Percentiles rank a stretch among this genome's conserved stretches.
Conservation (phyloP, 2,329 filamentous ascomycete species). For the Periconia digitata region DNA sequence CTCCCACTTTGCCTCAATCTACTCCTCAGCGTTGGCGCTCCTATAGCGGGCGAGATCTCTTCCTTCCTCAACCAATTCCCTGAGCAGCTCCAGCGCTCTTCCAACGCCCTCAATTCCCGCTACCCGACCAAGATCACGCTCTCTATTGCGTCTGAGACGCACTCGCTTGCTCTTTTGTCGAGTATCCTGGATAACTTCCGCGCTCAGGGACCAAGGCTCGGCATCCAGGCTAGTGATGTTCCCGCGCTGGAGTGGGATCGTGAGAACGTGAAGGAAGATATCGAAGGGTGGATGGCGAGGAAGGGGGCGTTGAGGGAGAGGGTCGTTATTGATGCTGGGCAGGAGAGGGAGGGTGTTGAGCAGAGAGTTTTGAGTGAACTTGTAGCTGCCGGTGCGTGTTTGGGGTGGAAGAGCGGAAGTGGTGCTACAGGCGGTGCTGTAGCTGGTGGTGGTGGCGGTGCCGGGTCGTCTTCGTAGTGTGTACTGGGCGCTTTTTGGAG, state of each 20-base stretch:
- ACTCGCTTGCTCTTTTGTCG: constrained; percentile 75
- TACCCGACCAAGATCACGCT: constrained; percentile 64
- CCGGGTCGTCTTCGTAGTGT: too few species aligned
- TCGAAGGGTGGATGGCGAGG: constrained; percentile 77
- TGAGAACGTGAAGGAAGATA: constrained; percentile 71
- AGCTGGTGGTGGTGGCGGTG: too few species aligned
- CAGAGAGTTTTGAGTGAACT: constrained; percentile 65
- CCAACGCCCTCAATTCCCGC: constrained; percentile 68
- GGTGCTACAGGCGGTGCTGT: neutral
- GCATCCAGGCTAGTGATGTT: constrained; percentile 63
- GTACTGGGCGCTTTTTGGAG: too few species aligned
- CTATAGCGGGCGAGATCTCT: constrained; percentile 80
- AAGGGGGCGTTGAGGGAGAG: constrained; percentile 69
- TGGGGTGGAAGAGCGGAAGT: constrained; percentile 25
- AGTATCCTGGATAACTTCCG: constrained; percentile 70
- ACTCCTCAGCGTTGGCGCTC: constrained; percentile 75
- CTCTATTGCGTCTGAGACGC: constrained; percentile 72
- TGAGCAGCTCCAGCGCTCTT: constrained; percentile 71
- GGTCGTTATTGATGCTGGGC: constrained; percentile 65
- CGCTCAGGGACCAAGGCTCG: constrained; percentile 47
- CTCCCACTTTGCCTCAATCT: constrained; percentile 88
- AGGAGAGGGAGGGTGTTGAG: constrained; percentile 73
- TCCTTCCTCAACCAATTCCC: constrained; percentile 90
- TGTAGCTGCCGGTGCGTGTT: constrained; percentile 39
- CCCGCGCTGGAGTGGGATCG: constrained; percentile 75